Percentiles rank a stretch among this genome's conserved stretches.
Evolutionary conservation across 257 asterid genomes (phyloP).

Genomic region (Lycium barbarum): DNA sequence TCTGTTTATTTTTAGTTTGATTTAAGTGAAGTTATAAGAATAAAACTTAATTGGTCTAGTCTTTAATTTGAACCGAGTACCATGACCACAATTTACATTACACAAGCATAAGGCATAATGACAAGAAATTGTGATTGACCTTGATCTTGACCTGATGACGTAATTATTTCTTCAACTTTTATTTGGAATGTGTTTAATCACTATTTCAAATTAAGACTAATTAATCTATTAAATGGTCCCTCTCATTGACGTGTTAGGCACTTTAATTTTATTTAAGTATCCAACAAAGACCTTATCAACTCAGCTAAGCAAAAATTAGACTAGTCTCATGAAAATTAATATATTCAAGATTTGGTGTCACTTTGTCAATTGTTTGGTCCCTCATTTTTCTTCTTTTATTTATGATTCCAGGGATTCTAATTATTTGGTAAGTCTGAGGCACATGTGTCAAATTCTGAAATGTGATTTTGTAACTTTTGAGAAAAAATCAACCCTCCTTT

Average conservation of each 20-base stretch:
- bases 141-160: background rate
- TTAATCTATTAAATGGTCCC: background rate
- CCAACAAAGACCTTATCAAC: background rate
- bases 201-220: background rate
- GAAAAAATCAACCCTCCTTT: background rate
- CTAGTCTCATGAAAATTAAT: conserved; percentile 8
- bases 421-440: background rate
- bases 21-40: background rate
- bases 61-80: too few relatives aligned
- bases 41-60: too few relatives aligned
- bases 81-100: too few relatives aligned
- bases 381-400: background rate
- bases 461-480: background rate
- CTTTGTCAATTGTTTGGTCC: background rate
- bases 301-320: background rate
- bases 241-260: conserved; percentile 13
- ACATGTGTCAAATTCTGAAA: background rate
- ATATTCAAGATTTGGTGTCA: background rate
- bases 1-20: background rate
- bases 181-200: background rate
- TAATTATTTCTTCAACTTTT: background rate
- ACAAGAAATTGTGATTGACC: background rate
- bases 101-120: too few relatives aligned
- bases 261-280: background rate
- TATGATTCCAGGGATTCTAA: background rate